Conservation (phyloP, 2,329 filamentous ascomycete species). For the Colletotrichum viniferum region DNA sequence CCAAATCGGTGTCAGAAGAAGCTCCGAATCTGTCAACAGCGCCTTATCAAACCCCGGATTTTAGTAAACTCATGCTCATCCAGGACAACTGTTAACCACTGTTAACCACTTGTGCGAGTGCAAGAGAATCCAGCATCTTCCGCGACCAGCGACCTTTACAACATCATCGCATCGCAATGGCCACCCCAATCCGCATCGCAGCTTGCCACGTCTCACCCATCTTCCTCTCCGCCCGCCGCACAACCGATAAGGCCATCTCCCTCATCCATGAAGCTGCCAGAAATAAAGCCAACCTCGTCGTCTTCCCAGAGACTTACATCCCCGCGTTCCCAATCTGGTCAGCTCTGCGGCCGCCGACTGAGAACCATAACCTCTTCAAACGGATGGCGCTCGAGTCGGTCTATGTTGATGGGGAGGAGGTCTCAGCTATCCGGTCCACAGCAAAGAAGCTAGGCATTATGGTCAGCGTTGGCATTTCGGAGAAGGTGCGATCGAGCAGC, state of each 20-base stretch:
- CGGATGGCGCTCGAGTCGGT: conserved; percentile 49
- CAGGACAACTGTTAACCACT: not conserved
- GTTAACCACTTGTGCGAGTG: not conserved
- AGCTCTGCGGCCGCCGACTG: conserved; percentile 46
- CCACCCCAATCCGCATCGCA: conserved; percentile 26
- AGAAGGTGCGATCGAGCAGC: conserved; percentile 45
- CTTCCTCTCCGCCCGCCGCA: conserved; percentile 49
- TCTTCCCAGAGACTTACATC: conserved; percentile 59
- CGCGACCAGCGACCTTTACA: not conserved
- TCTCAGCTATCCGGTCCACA: conserved; percentile 40
- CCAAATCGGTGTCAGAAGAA: not conserved
- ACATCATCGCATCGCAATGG: not conserved
- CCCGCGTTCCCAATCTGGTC: conserved; percentile 60
- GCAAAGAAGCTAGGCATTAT: conserved; percentile 41
- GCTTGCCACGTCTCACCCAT: conserved; percentile 45
- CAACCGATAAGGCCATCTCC: conserved; percentile 49
- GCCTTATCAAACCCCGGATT: not conserved
- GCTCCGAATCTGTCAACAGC: not conserved
- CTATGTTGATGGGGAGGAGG: conserved; percentile 49
- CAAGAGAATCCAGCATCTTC: rapidly evolving
- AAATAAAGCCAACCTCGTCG: conserved; percentile 51
- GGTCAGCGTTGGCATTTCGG: conserved; percentile 55
- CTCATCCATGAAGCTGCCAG: conserved; percentile 48
- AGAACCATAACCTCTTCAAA: conserved; percentile 55
- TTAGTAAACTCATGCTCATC: not conserved